phyloP scores from a whole-genome alignment of 1,284 basidiomycete genomes.

The Fomitopsis schrenkii region DNA sequence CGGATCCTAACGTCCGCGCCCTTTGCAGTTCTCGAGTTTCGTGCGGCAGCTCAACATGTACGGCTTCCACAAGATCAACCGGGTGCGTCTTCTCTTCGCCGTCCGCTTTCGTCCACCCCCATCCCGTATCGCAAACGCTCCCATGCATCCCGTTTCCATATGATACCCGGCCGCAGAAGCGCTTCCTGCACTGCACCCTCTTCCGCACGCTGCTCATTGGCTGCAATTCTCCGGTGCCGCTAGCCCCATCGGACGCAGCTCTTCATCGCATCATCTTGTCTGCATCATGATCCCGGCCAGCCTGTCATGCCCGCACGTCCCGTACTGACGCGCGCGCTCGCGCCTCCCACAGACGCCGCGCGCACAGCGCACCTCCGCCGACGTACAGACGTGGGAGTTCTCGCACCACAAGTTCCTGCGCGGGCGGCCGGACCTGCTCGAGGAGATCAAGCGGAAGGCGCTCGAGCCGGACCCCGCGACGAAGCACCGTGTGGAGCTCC shows the following conservation, averaged over 20 bases:
- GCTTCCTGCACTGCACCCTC: neutral
- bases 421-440: conserved; percentile 76
- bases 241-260: neutral
- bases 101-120: neutral
- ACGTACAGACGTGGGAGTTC: conserved; percentile 87
- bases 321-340: neutral
- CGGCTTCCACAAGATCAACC: conserved; percentile 81
- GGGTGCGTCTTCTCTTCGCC: conserved; percentile 38
- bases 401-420: conserved; percentile 84
- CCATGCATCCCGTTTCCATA: neutral
- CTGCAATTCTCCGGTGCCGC: neutral
- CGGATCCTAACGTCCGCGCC: conserved; percentile 3
- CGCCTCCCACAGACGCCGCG: conserved; percentile 62
- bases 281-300: neutral
- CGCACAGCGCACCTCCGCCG: conserved; percentile 73
- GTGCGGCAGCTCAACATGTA: conserved; percentile 92
- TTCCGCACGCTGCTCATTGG: neutral
- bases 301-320: neutral
- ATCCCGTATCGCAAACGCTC: neutral
- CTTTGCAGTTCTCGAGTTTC: conserved; percentile 76
- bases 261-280: neutral
- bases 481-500: conserved; percentile 70
- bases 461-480: conserved; percentile 67
- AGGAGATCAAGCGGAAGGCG: conserved; percentile 84
- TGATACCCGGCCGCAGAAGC: neutral